Conservation (phyloP, 495 filamentous ascomycete genomes). For the Aspergillus indologenus region DNA sequence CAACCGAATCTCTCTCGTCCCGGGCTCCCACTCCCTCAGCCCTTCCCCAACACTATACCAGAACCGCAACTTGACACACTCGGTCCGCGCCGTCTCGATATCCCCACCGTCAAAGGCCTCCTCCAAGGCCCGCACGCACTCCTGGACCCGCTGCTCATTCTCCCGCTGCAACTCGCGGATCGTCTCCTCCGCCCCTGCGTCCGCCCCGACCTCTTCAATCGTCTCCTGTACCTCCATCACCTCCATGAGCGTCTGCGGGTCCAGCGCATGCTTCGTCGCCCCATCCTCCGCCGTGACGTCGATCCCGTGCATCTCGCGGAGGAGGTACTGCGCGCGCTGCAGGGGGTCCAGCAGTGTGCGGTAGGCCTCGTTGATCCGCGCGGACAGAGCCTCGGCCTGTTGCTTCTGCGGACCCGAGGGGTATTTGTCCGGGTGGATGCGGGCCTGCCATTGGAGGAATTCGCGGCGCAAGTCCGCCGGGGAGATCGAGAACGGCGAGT, state of each 20-base stretch:
- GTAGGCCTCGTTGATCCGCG: slow-evolving; percentile 86
- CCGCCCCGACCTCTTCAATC: slow-evolving; percentile 62
- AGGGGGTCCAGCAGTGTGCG: slow-evolving; percentile 75
- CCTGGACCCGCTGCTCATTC: slow-evolving; percentile 65
- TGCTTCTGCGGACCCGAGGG: slow-evolving; percentile 49
- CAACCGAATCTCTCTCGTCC: slow-evolving; percentile 59
- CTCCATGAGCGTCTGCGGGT: slow-evolving; percentile 72
- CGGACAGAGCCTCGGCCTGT: slow-evolving; percentile 67
- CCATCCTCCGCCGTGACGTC: slow-evolving; percentile 75
- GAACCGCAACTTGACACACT: slow-evolving; percentile 79
- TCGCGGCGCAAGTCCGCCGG: slow-evolving; percentile 65
- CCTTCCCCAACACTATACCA: slow-evolving; percentile 87
- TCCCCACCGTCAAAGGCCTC: slow-evolving; percentile 64
- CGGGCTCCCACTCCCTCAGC: slow-evolving; percentile 78
- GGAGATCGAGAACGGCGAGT: slow-evolving; percentile 72
- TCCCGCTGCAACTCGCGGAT: slow-evolving; percentile 56
- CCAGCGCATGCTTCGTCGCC: slow-evolving; percentile 55
- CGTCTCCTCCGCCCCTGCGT: slow-evolving; percentile 58
- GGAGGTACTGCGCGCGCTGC: slow-evolving; percentile 77
- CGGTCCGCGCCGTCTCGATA: slow-evolving; percentile 59
- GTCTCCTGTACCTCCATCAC: slow-evolving; percentile 84
- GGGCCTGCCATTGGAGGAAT: slow-evolving; percentile 78
- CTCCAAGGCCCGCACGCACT: slow-evolving; percentile 57
- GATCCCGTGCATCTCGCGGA: slow-evolving; percentile 62
- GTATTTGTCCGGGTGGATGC: slow-evolving; percentile 81